phyloP scores from a whole-genome alignment of 495 filamentous ascomycete species.

The Rhizodiscina lignyota region DNA sequence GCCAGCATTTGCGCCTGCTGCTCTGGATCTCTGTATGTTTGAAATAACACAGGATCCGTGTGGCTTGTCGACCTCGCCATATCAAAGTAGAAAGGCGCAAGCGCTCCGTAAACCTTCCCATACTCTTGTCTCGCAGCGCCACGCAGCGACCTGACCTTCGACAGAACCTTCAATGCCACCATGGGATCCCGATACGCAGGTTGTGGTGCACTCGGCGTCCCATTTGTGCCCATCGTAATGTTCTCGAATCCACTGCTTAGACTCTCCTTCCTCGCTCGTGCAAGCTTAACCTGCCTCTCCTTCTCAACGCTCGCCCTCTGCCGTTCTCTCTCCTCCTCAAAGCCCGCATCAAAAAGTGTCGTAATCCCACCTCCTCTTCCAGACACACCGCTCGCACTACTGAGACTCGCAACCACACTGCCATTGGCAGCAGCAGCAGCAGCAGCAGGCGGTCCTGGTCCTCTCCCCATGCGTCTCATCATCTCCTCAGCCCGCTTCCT shows the following conservation, averaged over 20 bases:
- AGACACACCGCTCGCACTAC: constrained; percentile 6
- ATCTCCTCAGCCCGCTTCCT: constrained; percentile 59
- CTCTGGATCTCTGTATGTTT: constrained; percentile 70
- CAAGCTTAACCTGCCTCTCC: neutral
- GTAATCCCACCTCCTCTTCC: constrained; percentile 18
- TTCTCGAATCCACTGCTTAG: constrained; percentile 54
- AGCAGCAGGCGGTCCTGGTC: constrained; percentile 20
- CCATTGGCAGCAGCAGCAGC: no score
- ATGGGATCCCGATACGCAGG: constrained; percentile 3
- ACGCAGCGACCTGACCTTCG: constrained; percentile 56
- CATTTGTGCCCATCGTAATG: constrained; percentile 30
- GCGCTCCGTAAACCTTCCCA: constrained; percentile 71
- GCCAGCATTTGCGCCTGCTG: constrained; percentile 77
- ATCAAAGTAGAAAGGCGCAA: constrained; percentile 79
- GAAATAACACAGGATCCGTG: constrained; percentile 68
- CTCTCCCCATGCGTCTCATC: constrained; percentile 43
- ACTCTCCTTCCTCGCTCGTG: constrained; percentile 5
- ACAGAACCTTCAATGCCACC: constrained; percentile 52
- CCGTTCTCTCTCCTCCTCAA: constrained; percentile 30
- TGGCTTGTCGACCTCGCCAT: constrained; percentile 55
- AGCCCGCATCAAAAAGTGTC: constrained; percentile 59
- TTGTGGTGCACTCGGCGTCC: neutral
- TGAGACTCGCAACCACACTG: constrained; percentile 14
- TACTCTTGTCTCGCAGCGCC: constrained; percentile 82
- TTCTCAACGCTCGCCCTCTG: constrained; percentile 17